A percentile compares a stretch with the other conserved stretches of the same genome.
These are phyloP conservation scores for Exophiala alcalophila DNA, from an alignment of 2,329 filamentous ascomycete genomes.

Conservation along the genomic window DNA sequence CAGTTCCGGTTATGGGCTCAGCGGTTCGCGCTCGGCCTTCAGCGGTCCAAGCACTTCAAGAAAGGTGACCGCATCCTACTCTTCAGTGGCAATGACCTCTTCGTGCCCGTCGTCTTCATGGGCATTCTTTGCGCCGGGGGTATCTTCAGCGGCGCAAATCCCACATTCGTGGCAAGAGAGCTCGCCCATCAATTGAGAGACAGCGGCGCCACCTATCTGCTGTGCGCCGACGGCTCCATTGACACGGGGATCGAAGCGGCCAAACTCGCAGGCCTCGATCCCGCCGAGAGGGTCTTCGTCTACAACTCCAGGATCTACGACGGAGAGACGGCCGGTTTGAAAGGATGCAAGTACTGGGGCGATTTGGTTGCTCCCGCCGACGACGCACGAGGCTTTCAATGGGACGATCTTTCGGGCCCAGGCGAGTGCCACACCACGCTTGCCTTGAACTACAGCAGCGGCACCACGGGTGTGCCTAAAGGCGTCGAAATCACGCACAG, in stretches of 20 bases:
- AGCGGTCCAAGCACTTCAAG: conserved; percentile 55
- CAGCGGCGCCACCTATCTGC: conserved; percentile 61
- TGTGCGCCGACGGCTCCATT: conserved; percentile 44
- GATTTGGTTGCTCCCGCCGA: conserved; percentile 22
- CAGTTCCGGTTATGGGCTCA: conserved; percentile 65
- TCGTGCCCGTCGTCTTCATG: conserved; percentile 64
- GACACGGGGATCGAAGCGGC: conserved; percentile 29
- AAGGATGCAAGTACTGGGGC: conserved; percentile 26
- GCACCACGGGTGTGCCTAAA: conserved; percentile 79
- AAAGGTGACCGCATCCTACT: conserved; percentile 66
- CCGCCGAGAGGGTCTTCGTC: conserved; percentile 26
- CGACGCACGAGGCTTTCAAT: conserved; percentile 28
- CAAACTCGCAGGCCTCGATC: conserved; percentile 20
- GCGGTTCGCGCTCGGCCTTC: conserved; percentile 64
- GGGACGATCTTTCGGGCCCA: conserved; percentile 37
- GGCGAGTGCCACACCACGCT: conserved; percentile 46
- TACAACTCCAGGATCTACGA: conserved; percentile 27
- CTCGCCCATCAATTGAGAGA: conserved; percentile 69
- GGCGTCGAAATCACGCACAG: conserved; percentile 78
- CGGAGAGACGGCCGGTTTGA: conserved; percentile 12
- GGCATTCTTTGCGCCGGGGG: conserved; percentile 71
- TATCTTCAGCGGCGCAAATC: conserved; percentile 70
- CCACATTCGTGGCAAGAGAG: conserved; percentile 64
- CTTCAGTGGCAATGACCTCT: conserved; percentile 68
- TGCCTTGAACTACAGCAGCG: conserved; percentile 70